Base-by-base conservation (phyloP, 1,284 basidiomycete genomes). In the Grifola frondosa region DNA sequence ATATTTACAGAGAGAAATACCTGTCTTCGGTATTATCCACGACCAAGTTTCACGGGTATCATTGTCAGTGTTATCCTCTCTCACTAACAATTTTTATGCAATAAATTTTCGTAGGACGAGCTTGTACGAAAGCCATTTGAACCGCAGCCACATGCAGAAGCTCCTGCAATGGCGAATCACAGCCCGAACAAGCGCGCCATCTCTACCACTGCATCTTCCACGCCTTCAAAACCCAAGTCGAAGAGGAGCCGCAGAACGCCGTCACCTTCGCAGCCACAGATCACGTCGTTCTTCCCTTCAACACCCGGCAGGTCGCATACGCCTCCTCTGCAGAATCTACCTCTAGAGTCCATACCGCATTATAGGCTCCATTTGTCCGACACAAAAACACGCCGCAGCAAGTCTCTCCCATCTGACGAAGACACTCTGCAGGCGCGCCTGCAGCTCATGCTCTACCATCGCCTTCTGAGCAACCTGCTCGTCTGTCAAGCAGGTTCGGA, bases 391-490 rank as follows among this genome's bases (percentile, higher is more conserved):
- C 77, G 91, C 15, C 69, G 67, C 6, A 62, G 60, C 0, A 57
- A 68, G 0, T 71, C 64, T 6, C 49, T 92, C 2, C 91, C 91
- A 0, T 61, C 68, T 8, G 70, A 81, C 13, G 74, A 75, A 31
- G 88, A 91, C 57, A 74, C 81, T 0, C 58, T 78, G 12, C 66
- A 80, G 1, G 79, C 89, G 0, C 77, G 78, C n/a, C 66, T 91
- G 15, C 91, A 94, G 61, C 74, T 93, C 5, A 92, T 92, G 88
- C 62, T 91, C 22, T 94, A 94, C 63, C 79, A 84, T 57, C 81
- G 82, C 37, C 75, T 94, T 32, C 68, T 93, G 11, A 74, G 75
- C 29, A 65, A 62, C 15, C 65, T 87, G 11, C 57, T 85, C 13
- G n/a, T n/a, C n/a, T n/a, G n/a, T n/a, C n/a, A n/a, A n/a, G 60